A percentile compares a stretch with the other conserved stretches of the same genome.
Evolutionary conservation across 768 basidiomycete genomes (phyloP).

Genomic region (Neoboletus brunneissimus): DNA sequence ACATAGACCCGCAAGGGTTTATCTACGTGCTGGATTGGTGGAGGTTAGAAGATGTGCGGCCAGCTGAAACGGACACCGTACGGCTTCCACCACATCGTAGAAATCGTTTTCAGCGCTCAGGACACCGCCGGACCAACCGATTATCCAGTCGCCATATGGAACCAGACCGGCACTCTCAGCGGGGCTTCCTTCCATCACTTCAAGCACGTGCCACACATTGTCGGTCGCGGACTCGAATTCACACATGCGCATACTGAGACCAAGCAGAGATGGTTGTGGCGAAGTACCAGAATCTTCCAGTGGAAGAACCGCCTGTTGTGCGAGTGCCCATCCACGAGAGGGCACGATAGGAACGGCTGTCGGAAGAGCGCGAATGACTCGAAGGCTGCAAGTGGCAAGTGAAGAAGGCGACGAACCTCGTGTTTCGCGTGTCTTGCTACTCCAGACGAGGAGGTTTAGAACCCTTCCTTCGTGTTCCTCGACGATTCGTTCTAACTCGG

Average conservation of each 20-base stretch:
- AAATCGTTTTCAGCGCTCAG: conserved; percentile 92
- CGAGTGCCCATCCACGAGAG: conserved; percentile 77
- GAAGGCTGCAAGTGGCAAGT: not conserved
- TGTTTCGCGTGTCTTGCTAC: conserved; percentile 68
- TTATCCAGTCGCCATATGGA: conserved; percentile 76
- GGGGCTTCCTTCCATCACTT: conserved; percentile 93
- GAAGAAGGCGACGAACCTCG: conserved; percentile 48
- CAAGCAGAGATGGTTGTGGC: conserved; percentile 84
- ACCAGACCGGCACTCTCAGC: conserved; percentile 96
- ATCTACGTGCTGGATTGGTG: conserved; percentile 73
- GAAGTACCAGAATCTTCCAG: conserved; percentile 40
- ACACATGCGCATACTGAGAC: conserved; percentile 91
- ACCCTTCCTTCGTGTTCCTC: conserved; percentile 73
- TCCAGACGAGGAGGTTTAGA: conserved; percentile 79
- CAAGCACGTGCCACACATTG: conserved; percentile 97
- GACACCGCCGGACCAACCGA: conserved; percentile 94
- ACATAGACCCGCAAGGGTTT: conserved; percentile 93
- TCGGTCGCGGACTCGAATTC: conserved; percentile 85
- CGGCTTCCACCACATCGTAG: conserved; percentile 91
- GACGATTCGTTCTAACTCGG: conserved; percentile 75
- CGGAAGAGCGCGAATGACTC: not conserved
- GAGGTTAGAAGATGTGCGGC: not conserved
- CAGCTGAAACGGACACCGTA: conserved; percentile 36
- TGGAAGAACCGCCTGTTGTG: conserved; percentile 36
- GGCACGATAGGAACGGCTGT: conserved; percentile 83